phyloP scores from a whole-genome alignment of 1,284 basidiomycete genomes.

The Xanthoconium separans region DNA sequence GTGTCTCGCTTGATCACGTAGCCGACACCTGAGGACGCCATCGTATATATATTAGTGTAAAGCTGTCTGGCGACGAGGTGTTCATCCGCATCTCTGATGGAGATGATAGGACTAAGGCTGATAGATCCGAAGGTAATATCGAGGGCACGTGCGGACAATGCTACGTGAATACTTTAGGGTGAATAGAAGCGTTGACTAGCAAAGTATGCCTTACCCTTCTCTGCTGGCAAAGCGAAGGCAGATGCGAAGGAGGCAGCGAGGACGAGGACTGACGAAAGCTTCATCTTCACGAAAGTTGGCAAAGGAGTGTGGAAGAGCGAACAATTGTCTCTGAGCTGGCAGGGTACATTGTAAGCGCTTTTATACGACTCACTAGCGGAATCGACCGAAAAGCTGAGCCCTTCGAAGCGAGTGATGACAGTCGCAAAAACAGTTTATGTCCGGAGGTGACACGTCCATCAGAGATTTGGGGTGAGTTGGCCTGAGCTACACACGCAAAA shows the following conservation, averaged over 20 bases:
- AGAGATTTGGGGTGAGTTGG: neutral
- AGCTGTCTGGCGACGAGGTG: neutral
- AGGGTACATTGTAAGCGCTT: neutral
- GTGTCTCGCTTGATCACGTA: neutral
- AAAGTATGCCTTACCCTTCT: neutral
- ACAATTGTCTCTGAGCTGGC: neutral
- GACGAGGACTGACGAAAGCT: neutral
- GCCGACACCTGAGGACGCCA: neutral
- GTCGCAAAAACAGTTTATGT: neutral
- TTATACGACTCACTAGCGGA: neutral
- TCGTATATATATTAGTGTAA: too few relatives aligned
- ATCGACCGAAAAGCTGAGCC: neutral
- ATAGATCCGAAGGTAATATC: neutral
- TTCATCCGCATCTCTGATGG: neutral
- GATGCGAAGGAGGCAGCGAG: neutral
- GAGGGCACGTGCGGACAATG: neutral
- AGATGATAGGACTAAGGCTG: neutral
- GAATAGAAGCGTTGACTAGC: neutral
- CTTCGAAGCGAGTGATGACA: neutral
- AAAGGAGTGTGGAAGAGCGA: neutral
- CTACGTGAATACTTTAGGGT: neutral
- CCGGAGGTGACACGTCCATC: neutral
- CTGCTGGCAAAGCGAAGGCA: neutral
- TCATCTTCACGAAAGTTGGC: neutral
- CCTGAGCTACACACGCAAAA: neutral